A percentile compares a stretch with the other conserved stretches of the same genome.
Conservation (phyloP, 2,329 filamentous ascomycete species). For the Penicillium sp. region DNA sequence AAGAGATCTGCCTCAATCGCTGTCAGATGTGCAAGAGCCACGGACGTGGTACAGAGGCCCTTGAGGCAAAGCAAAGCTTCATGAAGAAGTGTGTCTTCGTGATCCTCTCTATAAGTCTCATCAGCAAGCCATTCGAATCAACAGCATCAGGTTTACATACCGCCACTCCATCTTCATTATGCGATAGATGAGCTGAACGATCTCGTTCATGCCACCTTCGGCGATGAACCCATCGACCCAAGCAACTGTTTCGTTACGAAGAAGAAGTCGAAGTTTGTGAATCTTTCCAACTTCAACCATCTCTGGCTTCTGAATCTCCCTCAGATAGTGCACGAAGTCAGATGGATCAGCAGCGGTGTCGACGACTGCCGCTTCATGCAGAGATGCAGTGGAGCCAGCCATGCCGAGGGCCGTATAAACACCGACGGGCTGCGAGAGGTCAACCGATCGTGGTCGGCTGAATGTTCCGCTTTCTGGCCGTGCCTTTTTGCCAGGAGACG, state of each 20-base stretch:
- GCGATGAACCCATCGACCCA: constrained; percentile 94
- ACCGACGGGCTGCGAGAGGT: constrained; percentile 60
- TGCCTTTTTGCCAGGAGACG: constrained; percentile 70
- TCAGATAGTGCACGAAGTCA: constrained; percentile 83
- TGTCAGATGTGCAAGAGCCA: constrained; percentile 77
- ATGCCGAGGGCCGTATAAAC: constrained; percentile 58
- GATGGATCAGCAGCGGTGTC: constrained; percentile 72
- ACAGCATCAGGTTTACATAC: constrained; percentile 48
- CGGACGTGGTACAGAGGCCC: constrained; percentile 85
- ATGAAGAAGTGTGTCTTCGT: constrained; percentile 89
- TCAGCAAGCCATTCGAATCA: constrained; percentile 21
- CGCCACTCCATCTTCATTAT: constrained; percentile 97
- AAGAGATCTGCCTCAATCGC: constrained; percentile 79
- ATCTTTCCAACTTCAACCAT: constrained; percentile 89
- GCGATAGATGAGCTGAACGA: constrained; percentile 81
- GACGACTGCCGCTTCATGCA: constrained; percentile 64
- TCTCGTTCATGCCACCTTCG: constrained; percentile 87
- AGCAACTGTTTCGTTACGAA: constrained; percentile 90
- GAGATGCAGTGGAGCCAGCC: constrained; percentile 53
- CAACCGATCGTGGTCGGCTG: constrained; percentile 69
- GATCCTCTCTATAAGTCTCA: constrained; percentile 68
- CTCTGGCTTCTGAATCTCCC: constrained; percentile 76
- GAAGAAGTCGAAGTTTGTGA: constrained; percentile 83
- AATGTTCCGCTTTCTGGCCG: constrained; percentile 65
- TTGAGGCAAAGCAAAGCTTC: constrained; percentile 92